Evolutionary conservation across 305 asterid genomes (phyloP), one percentile per base, ranked within the genome.

Genomic region (Fraxinus baroniana): DNA sequence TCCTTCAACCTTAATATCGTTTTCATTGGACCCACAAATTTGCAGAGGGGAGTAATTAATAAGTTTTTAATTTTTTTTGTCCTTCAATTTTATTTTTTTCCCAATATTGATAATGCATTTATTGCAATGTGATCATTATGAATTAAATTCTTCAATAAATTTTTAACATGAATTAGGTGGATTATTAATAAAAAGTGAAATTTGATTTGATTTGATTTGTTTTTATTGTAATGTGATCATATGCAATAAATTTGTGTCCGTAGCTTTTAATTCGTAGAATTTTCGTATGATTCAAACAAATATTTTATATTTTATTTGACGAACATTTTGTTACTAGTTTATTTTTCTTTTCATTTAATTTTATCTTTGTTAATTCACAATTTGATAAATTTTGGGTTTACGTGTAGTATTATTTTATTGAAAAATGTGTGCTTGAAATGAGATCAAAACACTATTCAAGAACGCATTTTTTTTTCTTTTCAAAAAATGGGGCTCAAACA

Each of bases 1-100:
- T 46, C 87, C 82, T 77, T 30, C 3, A 39, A 28, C 62, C 78
- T 74, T 64, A 13, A n/a, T 28, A 3, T 74, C 22, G 41, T 52
- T 36, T 28, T 44, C n/a, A 28, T 36, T 78, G 72, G 71, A 15
- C 46, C 52, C 82, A 37, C 33, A 32, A 55, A 55, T 55, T 55
- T 55, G 64, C 7, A 55, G 22, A 46, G 18, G n/a, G 57, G 18
- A 46, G 18, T 12, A 13, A 46, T 46, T 46, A 46, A 46, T 12
- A 15, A 15, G n/a, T 12, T 44, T 44, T 17, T 44, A 12, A 46
- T 12, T 12, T 46, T 39, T 46, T 4, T 17, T 4, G 62, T 55
- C 26, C 66, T 18, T 55, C 0, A 0, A 4, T 1, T 52, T 17
- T 17, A 4, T 20, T 44, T 76, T 17, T n/a, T 17, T 28, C 33